Evolutionary conservation across 768 basidiomycete species (phyloP), one percentile per base, ranked within the genome.

Genomic region (Tricholoma matsutake): DNA sequence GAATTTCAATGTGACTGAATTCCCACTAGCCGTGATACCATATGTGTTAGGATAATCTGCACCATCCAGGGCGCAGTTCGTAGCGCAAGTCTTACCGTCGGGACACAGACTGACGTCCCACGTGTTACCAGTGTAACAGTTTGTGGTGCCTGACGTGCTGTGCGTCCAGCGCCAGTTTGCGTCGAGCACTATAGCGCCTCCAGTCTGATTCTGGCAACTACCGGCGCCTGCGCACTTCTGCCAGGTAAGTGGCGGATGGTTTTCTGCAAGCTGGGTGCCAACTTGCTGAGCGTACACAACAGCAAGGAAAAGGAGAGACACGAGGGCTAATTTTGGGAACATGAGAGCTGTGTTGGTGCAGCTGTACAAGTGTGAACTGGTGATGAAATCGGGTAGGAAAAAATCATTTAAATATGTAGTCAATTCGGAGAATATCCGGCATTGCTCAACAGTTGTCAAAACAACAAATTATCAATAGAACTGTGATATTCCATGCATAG

Each of bases 161-260:
- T 83, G 81, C 41, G 80, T 67, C 82, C 81, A 84, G 62, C 83
- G 82, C 82, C 82, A 85, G 75, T 84, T 84, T 61, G 79, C 67
- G 70, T 85, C 83, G 70, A 86, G 76, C 55, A 79, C 78, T 66
- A 86, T 75, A 29, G 72, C 58, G 13, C 75, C 75, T 16, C 45
- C 53, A 34, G 69, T 65, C 43, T 71, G 69, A 18, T 73, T 75
- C 8, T 71, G 73, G 72, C 83, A 83, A 29, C 72, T 71, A 52
- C 79, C n/a, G n/a, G n/a, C 78, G 28, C 67, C 58, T 45, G 82
- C 79, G 70, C 84, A 85, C 60, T 79, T 74, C 66, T 80, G 72
- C 69, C 73, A 78, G 49, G 78, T 67, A 45, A 86, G 11, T 28
- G 49, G 57, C 18, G 64, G 64, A 31, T 65, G 64, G 29, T 22